Conservation (phyloP, 768 basidiomycete species). For the Leccinum aurantiacum region DNA sequence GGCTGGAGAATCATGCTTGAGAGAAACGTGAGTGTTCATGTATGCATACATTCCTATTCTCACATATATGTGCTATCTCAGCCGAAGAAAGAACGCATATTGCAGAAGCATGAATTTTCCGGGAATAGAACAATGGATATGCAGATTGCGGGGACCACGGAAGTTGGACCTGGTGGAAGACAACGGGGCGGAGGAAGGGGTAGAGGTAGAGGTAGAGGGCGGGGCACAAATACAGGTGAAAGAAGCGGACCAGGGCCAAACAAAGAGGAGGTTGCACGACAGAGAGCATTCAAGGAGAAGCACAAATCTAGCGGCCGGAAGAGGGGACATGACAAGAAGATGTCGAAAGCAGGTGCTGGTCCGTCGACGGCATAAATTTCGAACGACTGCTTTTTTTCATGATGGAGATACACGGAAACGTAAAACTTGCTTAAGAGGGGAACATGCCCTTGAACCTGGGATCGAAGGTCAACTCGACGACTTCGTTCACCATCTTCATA, state of each 20-base stretch:
- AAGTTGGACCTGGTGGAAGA: conserved; percentile 15
- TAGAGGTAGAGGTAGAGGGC: conserved; percentile 35
- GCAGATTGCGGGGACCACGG: background rate
- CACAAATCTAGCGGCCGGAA: conserved; percentile 81
- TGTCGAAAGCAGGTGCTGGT: conserved; percentile 61
- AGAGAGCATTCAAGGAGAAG: conserved; percentile 73
- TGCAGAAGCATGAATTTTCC: conserved; percentile 74
- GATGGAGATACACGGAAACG: background rate
- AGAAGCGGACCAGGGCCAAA: conserved; percentile 38
- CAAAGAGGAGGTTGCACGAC: conserved; percentile 43
- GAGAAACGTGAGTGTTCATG: conserved; percentile 61
- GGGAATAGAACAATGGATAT: conserved; percentile 48
- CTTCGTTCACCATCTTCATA: conserved; percentile 60
- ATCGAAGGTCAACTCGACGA: conserved; percentile 60
- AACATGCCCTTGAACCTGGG: conserved; percentile 55
- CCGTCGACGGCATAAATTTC: conserved; percentile 22
- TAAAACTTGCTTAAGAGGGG: conserved; percentile 15
- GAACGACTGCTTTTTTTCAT: background rate
- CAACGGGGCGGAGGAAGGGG: conserved; percentile 37
- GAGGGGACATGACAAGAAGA: conserved; percentile 87
- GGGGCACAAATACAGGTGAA: conserved; percentile 40
- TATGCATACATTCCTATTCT: conserved; percentile 11
- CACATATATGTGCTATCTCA: conserved; percentile 27
- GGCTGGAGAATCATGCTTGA: conserved; percentile 93
- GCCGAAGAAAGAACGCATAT: conserved; percentile 74